phyloP scores from a whole-genome alignment of 208 protist species.

The Trypanosoma avium region DNA sequence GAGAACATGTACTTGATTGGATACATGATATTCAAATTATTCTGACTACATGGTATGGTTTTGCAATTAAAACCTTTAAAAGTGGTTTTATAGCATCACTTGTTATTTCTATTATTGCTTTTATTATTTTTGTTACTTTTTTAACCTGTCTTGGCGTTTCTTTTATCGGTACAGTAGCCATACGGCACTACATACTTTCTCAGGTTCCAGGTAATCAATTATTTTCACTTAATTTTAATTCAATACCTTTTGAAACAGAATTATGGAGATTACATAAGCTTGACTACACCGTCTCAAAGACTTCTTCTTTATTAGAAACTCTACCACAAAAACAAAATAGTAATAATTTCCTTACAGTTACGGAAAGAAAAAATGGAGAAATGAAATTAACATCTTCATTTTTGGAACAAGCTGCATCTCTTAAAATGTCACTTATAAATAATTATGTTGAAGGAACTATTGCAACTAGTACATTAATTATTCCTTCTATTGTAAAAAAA shows the following conservation, averaged over 20 bases:
- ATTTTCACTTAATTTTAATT: constrained; percentile 56
- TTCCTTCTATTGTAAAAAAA: constrained; percentile 37
- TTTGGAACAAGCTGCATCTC: constrained; percentile 15
- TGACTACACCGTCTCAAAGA: constrained; percentile 22
- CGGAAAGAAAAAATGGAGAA: constrained; percentile 4
- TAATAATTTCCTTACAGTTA: neutral
- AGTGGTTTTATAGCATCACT: constrained; percentile 8
- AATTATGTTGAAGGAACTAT: constrained; percentile 51
- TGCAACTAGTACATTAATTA: constrained; percentile 60
- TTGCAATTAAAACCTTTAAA: neutral
- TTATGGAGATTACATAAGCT: constrained; percentile 46
- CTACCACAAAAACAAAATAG: neutral
- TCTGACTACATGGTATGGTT: neutral
- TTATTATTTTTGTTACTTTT: constrained; percentile 17
- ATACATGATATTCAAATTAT: neutral
- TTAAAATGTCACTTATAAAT: constrained; percentile 63
- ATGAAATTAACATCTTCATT: constrained; percentile 18
- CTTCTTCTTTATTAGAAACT: neutral
- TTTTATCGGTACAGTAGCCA: constrained; percentile 24
- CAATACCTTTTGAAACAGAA: constrained; percentile 58
- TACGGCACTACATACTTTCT: constrained; percentile 43
- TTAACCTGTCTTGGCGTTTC: constrained; percentile 34
- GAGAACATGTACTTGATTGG: constrained; percentile 2
- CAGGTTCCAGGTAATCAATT: constrained; percentile 48
- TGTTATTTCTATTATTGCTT: neutral